These are phyloP conservation scores for Verticillium isaacii DNA, from an alignment of 2,329 filamentous ascomycete species.

Conservation along the genomic window DNA sequence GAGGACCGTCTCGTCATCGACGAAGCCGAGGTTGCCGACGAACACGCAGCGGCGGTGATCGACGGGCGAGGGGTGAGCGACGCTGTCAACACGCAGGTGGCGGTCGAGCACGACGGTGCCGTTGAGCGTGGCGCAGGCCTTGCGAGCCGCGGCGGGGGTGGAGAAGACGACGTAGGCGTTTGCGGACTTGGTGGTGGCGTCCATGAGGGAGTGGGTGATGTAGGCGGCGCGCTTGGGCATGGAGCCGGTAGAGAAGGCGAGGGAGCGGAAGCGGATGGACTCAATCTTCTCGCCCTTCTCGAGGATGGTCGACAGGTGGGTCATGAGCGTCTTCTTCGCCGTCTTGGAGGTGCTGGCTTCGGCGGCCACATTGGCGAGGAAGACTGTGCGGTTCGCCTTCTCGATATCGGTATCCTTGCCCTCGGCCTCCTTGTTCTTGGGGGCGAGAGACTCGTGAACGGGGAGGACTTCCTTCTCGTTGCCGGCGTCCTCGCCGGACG, in stretches of 20 bases:
- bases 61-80: conserved; percentile 77
- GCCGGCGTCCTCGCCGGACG: conserved; percentile 27
- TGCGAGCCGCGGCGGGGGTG: conserved; percentile 67
- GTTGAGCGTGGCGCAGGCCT: conserved; percentile 74
- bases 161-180: conserved; percentile 94
- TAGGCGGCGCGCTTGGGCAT: conserved; percentile 93
- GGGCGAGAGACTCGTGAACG: conserved; percentile 54
- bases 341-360: conserved; percentile 77
- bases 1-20: conserved; percentile 79
- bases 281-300: conserved; percentile 68
- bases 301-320: conserved; percentile 75
- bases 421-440: conserved; percentile 41
- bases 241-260: conserved; percentile 70
- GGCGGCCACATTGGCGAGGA: conserved; percentile 85
- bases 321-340: conserved; percentile 70
- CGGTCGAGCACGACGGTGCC: conserved; percentile 79
- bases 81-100: conserved; percentile 84
- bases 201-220: conserved; percentile 86
- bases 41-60: conserved; percentile 92
- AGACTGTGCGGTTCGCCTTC: conserved; percentile 85
- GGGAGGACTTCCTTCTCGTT: conserved; percentile 41
- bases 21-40: conserved; percentile 92
- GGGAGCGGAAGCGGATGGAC: conserved; percentile 90
- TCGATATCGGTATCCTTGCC: conserved; percentile 65
- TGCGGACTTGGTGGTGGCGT: conserved; percentile 83